These are phyloP conservation scores for Arthrobotrys sphaeroides DNA, from an alignment of 2,329 filamentous ascomycete species.

Conservation along the genomic window DNA sequence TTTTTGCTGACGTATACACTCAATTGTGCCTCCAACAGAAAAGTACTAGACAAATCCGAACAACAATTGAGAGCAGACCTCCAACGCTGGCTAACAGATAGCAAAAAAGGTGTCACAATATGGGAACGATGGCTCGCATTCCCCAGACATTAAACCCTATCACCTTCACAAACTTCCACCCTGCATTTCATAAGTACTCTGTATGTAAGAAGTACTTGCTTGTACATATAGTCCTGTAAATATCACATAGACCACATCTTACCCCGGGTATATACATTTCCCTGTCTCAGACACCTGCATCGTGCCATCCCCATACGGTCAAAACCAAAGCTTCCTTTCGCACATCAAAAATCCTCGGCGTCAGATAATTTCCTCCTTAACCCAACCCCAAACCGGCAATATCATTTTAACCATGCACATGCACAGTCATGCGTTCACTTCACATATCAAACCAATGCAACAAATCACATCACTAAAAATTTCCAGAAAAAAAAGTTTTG, in stretches of 20 bases:
- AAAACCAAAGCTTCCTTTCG: no score
- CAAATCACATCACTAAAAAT: no score
- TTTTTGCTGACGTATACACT: neutral
- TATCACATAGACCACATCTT: neutral
- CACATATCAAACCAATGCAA: no score
- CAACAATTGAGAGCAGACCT: constrained; percentile 26
- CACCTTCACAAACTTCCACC: neutral
- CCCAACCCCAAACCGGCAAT: no score
- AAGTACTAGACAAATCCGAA: constrained; percentile 10
- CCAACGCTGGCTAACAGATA: constrained; percentile 43
- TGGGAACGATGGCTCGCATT: constrained; percentile 43
- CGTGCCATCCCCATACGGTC: no score
- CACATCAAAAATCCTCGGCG: no score
- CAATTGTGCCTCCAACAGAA: constrained; percentile 7
- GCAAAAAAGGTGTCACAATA: constrained; percentile 42
- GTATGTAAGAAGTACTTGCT: no score
- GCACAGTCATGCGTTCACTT: no score
- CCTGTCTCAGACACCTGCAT: neutral
- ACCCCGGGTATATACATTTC: neutral
- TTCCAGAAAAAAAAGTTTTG: no score
- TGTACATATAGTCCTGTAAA: neutral
- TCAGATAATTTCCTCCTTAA: no score
- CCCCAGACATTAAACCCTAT: constrained; percentile 7
- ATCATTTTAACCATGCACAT: no score
- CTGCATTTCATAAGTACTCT: neutral